These are phyloP conservation scores for Oxytropis ochrocephala DNA, from an alignment of 306 rosid genomes.

Conservation along the genomic window DNA sequence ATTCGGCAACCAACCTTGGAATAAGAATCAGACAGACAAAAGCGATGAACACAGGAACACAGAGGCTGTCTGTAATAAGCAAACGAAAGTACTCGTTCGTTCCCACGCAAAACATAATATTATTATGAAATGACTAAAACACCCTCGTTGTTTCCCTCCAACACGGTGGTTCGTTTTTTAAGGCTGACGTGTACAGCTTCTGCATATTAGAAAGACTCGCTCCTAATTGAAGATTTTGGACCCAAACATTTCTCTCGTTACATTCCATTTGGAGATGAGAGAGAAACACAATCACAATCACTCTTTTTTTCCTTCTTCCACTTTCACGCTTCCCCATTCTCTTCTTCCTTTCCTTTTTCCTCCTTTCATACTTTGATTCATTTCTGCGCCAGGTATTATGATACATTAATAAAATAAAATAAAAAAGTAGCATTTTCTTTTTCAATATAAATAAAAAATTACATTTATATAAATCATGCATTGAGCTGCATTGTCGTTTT, in stretches of 20 bases:
- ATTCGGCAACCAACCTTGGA: background rate
- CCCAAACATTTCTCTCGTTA: constrained; percentile 37
- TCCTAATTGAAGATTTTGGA: constrained; percentile 1
- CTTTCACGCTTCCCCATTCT: constrained; percentile 14
- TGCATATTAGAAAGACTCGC: constrained; percentile 51
- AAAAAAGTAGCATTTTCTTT: background rate
- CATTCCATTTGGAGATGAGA: constrained; percentile 35
- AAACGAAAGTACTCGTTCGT: background rate
- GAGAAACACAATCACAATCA: constrained; percentile 13
- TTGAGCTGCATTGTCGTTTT: constrained; percentile 24
- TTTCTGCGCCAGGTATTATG: constrained; percentile 19
- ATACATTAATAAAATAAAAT: background rate
- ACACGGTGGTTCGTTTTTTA: constrained; percentile 29
- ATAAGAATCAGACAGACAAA: background rate
- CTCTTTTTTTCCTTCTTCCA: background rate
- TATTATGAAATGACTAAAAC: background rate
- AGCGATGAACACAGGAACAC: background rate
- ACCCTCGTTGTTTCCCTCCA: constrained; percentile 38
- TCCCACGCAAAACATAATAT: background rate
- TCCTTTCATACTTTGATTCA: background rate
- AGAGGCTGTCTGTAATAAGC: background rate
- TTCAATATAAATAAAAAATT: background rate
- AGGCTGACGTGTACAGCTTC: constrained; percentile 41
- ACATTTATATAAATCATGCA: background rate
- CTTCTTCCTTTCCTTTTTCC: background rate